Evolutionary conservation across 2,329 filamentous ascomycete genomes (phyloP).

Genomic region (Dothidotthia symphoricarpi): DNA sequence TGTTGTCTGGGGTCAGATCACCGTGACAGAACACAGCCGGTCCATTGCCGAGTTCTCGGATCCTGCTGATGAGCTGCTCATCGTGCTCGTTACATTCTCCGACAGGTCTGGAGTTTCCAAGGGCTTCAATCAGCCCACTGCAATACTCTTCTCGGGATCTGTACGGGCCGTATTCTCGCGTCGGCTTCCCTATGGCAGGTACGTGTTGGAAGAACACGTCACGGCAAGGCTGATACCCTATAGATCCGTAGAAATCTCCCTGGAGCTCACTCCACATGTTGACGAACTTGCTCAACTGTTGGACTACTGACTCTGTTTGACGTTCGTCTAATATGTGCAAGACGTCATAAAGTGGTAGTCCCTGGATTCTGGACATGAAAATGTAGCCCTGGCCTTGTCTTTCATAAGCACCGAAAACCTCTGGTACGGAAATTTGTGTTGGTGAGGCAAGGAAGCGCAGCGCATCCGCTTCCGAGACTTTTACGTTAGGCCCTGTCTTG

Average conservation of each 20-base stretch:
- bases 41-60: conserved; percentile 5
- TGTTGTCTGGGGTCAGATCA: conserved; percentile 11
- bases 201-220: conserved; percentile 17
- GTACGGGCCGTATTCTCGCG: conserved; percentile 11
- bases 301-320: conserved; percentile 3
- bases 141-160: conserved; percentile 11
- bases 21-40: conserved; percentile 14
- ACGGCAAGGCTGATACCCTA: conserved; percentile 8
- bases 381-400: conserved; percentile 12
- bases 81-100: conserved; percentile 7
- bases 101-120: conserved; percentile 12
- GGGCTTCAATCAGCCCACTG: conserved; percentile 11
- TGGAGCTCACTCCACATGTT: conserved; percentile 4
- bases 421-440: conserved; percentile 13
- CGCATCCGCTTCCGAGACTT: conserved; percentile 12
- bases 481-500: conserved; percentile 11
- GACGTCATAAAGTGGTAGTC: conserved; percentile 6
- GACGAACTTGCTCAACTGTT: conserved; percentile 10
- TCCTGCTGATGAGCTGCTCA: conserved; percentile 5
- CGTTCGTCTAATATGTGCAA: conserved; percentile 7
- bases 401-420: conserved; percentile 16
- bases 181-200: conserved; percentile 2
- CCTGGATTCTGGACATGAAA: conserved; percentile 14
- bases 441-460: conserved; percentile 12
- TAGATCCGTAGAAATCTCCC: conserved; percentile 13